phyloP scores from a whole-genome alignment of 192 early-diverging fungal species.

The Coemansia sp. region DNA sequence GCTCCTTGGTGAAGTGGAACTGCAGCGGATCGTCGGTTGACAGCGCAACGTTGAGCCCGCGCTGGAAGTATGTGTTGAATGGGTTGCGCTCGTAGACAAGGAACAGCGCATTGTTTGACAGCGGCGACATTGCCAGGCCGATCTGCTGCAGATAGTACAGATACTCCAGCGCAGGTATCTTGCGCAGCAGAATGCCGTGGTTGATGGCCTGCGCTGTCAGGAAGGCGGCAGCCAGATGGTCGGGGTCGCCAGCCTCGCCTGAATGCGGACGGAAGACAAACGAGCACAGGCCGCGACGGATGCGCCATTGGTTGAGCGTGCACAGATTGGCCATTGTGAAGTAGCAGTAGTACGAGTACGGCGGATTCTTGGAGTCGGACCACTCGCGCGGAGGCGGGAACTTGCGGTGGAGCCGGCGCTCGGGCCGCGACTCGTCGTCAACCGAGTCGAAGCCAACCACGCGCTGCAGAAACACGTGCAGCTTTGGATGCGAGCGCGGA shows the following conservation, averaged over 20 bases:
- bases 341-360: constrained; percentile 93
- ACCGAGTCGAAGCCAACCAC: constrained; percentile 94
- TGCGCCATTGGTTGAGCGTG: constrained; percentile 77
- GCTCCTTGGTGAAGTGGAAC: constrained; percentile 96
- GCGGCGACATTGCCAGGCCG: constrained; percentile 93
- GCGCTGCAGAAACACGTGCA: constrained; percentile 91
- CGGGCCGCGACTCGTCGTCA: constrained; percentile 91
- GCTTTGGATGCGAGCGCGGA: constrained; percentile 81
- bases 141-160: constrained; percentile 94
- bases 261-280: constrained; percentile 93
- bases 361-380: constrained; percentile 70
- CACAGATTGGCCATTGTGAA: constrained; percentile 88
- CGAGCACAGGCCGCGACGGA: constrained; percentile 77
- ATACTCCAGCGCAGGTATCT: constrained; percentile 93
- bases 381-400: constrained; percentile 70
- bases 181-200: constrained; percentile 91
- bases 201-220: constrained; percentile 82
- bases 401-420: constrained; percentile 79
- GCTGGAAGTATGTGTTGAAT: constrained; percentile 86
- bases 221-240: constrained; percentile 88
- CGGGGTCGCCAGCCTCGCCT: constrained; percentile 94
- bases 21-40: constrained; percentile 95
- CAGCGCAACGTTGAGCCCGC: constrained; percentile 90
- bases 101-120: constrained; percentile 96
- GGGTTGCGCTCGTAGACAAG: constrained; percentile 92